Evolutionary conservation across 2,329 filamentous ascomycete genomes (phyloP), one percentile per base, ranked within the genome.

Genomic region (Curvularia lunata): DNA sequence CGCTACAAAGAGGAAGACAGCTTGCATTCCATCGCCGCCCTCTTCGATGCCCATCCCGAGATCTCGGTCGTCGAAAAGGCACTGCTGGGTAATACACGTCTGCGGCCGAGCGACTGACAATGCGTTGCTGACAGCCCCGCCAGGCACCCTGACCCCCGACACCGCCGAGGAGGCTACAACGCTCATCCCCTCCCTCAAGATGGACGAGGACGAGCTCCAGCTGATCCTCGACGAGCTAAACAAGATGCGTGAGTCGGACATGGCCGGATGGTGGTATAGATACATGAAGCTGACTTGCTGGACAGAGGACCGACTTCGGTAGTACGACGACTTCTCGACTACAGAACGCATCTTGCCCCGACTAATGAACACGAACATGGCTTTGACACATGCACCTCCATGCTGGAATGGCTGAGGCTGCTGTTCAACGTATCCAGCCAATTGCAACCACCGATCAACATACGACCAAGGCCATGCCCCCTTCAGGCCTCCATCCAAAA

Each of bases 1-100:
- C 91, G 95, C 34, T 98, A 98, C 85, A 96, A 97, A 81, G 88
- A 93, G 71, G 92, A 94, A 77, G 91, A 96, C 77, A 95, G 95
- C 66, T 91, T 97, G 73, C 91, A 97, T 80, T 91, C 92, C n/a
- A 92, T 98, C 30, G 92, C 96, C 79, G 87, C 91, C 58, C 82
- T 97, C 68, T 84, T 97, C 63, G 90, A 90, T 66, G 86, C 89
- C 57, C 90, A 92, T 73, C 86, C 87, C 63, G 87, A 92, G 75
- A 82, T 99, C 68, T 91, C 91, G 71, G 91, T 92, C 76, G 98
- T 98, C 75, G 95, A 99, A 84, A 87, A 92, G 70, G 93, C 92
- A 43, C 92, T 97, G 80, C 83, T 98, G 63, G 94, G 92, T 73
- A 70, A 54, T 83, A 45, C 16, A 34, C 2, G 28, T 2, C 8